These are phyloP conservation scores for Rhazya stricta DNA, from an alignment of 257 asterid genomes.

Conservation along the genomic window DNA sequence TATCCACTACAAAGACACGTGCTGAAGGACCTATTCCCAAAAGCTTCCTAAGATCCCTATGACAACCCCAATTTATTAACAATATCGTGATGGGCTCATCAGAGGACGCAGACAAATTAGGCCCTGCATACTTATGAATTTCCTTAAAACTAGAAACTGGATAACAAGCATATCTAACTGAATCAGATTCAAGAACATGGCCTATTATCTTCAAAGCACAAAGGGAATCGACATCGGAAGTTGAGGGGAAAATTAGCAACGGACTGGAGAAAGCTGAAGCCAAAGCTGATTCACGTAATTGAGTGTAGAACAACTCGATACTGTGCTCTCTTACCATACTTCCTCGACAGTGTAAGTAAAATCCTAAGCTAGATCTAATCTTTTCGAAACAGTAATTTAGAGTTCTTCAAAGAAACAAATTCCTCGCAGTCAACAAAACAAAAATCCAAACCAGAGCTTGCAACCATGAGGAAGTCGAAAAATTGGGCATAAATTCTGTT, in stretches of 20 bases:
- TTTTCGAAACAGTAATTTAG: slow-evolving; percentile 3
- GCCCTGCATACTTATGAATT: slow-evolving; percentile 76
- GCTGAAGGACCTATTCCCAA: slow-evolving; percentile 58
- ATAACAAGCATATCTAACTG: slow-evolving; percentile 94
- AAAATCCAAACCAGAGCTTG: slow-evolving; percentile 12
- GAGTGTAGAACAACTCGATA: slow-evolving; percentile 58
- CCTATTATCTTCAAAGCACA: slow-evolving; percentile 85
- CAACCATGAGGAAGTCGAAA: not conserved
- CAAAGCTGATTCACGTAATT: slow-evolving; percentile 59
- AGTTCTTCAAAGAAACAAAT: slow-evolving; percentile 22
- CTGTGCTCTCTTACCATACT: slow-evolving; percentile 82
- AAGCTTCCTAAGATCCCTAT: slow-evolving; percentile 74
- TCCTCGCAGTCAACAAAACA: slow-evolving; percentile 13
- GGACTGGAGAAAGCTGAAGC: slow-evolving; percentile 67
- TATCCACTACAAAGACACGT: slow-evolving; percentile 80
- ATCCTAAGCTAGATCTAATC: slow-evolving; percentile 18
- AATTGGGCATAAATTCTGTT: not conserved
- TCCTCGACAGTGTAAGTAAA: slow-evolving; percentile 18
- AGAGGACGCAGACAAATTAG: slow-evolving; percentile 36
- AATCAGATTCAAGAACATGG: slow-evolving; percentile 84
- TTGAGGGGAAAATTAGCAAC: slow-evolving; percentile 79
- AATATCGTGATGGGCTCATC: slow-evolving; percentile 69
- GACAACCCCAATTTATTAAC: slow-evolving; percentile 96
- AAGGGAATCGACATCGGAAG: slow-evolving; percentile 91
- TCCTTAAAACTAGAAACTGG: slow-evolving; percentile 91